A percentile compares a stretch with the other conserved stretches of the same genome.
These are phyloP conservation scores for Claviceps africana DNA, from an alignment of 2,329 filamentous ascomycete species.

Conservation along the genomic window DNA sequence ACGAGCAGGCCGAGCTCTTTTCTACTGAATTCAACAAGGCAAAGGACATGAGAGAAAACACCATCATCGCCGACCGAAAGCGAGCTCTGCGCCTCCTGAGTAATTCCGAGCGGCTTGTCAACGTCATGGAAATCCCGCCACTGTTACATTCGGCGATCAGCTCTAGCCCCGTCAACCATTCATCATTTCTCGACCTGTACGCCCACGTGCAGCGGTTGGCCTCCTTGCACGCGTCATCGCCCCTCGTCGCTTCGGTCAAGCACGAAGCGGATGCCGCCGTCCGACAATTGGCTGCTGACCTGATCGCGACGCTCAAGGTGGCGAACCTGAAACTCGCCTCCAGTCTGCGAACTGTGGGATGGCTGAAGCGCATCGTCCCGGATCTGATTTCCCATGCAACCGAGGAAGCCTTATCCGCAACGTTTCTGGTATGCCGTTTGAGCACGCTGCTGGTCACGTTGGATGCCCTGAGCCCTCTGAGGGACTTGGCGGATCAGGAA, in stretches of 20 bases:
- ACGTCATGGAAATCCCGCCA: slow-evolving; percentile 80
- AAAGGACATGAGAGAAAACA: slow-evolving; percentile 51
- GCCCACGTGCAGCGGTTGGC: slow-evolving; percentile 84
- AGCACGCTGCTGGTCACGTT: slow-evolving; percentile 67
- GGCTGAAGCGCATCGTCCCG: slow-evolving; percentile 74
- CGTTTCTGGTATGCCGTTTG: slow-evolving; percentile 80
- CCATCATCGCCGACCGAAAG: slow-evolving; percentile 58
- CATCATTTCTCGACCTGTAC: slow-evolving; percentile 78
- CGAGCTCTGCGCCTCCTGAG: slow-evolving; percentile 68
- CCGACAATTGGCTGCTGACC: slow-evolving; percentile 72
- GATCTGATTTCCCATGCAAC: slow-evolving; percentile 39
- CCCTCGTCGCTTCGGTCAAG: slow-evolving; percentile 58
- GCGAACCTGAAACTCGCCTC: slow-evolving; percentile 76
- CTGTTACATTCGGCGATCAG: slow-evolving; percentile 69
- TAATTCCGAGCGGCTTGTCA: slow-evolving; percentile 79
- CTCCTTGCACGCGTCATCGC: slow-evolving; percentile 66
- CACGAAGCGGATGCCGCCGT: slow-evolving; percentile 74
- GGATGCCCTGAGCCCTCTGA: slow-evolving; percentile 69
- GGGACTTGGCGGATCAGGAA: slow-evolving; percentile 83
- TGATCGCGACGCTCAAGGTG: slow-evolving; percentile 62
- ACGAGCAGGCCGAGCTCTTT: slow-evolving; percentile 65
- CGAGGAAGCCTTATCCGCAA: slow-evolving; percentile 60
- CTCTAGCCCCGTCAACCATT: slow-evolving; percentile 57
- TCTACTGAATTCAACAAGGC: slow-evolving; percentile 69
- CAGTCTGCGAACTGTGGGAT: slow-evolving; percentile 80